Evolutionary conservation across 2,329 filamentous ascomycete genomes (phyloP).

Genomic region (Nothophoma quercina): DNA sequence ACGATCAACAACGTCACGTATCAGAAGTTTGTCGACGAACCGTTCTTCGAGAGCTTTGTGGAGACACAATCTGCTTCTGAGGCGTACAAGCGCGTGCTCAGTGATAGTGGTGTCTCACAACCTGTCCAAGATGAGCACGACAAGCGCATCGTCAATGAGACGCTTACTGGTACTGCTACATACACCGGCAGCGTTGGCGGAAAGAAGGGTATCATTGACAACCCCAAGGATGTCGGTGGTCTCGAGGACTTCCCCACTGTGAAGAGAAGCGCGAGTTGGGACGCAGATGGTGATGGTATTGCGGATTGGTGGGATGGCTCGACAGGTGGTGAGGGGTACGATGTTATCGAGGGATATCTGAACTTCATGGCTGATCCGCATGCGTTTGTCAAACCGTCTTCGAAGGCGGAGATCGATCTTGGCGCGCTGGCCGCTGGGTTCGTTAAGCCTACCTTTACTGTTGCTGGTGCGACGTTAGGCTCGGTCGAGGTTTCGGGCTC

Average conservation of each 20-base stretch:
- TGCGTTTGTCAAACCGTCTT: slow-evolving; percentile 36
- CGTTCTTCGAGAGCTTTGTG: slow-evolving; percentile 43
- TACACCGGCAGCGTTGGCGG: slow-evolving; percentile 42
- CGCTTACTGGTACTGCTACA: slow-evolving; percentile 36
- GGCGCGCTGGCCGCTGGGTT: slow-evolving; percentile 26
- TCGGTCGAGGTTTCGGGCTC: slow-evolving; percentile 9
- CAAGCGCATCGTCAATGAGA: slow-evolving; percentile 45
- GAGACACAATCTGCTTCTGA: slow-evolving; percentile 42
- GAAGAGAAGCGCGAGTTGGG: slow-evolving; percentile 37
- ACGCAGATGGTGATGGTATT: slow-evolving; percentile 45
- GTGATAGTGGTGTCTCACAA: slow-evolving; percentile 42
- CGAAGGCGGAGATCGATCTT: slow-evolving; percentile 34
- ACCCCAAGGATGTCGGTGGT: slow-evolving; percentile 44
- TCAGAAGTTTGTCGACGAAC: slow-evolving; percentile 38
- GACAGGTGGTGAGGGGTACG: slow-evolving; percentile 44
- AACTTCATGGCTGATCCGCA: slow-evolving; percentile 50
- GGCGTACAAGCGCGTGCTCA: slow-evolving; percentile 48
- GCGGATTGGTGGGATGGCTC: slow-evolving; percentile 49
- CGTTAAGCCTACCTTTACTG: slow-evolving; percentile 14
- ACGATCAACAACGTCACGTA: slow-evolving; percentile 37
- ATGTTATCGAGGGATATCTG: slow-evolving; percentile 44
- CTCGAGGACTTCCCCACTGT: slow-evolving; percentile 44
- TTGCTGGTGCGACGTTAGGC: slow-evolving; percentile 19
- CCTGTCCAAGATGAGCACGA: slow-evolving; percentile 46
- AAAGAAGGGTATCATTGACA: slow-evolving; percentile 46